A percentile compares a stretch with the other conserved stretches of the same genome.
Conservation (phyloP, 2,329 filamentous ascomycete species). For the Cladorrhinum sp. region DNA sequence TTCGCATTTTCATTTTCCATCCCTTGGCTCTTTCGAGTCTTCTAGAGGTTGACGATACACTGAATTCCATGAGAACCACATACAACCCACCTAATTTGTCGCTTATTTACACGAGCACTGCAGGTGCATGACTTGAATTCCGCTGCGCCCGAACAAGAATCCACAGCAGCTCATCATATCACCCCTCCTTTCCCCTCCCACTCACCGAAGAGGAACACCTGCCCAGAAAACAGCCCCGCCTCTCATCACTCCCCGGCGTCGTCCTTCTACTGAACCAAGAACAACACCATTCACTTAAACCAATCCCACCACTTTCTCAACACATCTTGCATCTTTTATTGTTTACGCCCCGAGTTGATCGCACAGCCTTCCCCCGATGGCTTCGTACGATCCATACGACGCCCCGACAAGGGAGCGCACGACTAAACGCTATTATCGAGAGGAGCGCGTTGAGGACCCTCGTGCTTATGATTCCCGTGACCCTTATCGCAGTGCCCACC, state of each 20-base stretch:
- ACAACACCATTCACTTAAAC: not conserved
- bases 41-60: not conserved
- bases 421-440: conserved; percentile 49
- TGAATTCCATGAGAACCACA: not conserved
- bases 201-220: not conserved
- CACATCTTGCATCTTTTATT: not conserved
- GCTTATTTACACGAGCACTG: not conserved
- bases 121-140: not conserved
- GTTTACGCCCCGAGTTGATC: conserved; percentile 1
- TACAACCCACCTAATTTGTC: too few species aligned
- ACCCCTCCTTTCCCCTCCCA: not conserved
- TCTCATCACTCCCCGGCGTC: not conserved
- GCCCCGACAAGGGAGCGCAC: conserved; percentile 42
- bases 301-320: not conserved
- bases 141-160: not conserved
- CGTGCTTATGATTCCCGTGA: conserved; percentile 55
- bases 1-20: not conserved
- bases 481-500: conserved; percentile 43
- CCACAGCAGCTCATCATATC: not conserved
- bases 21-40: not conserved
- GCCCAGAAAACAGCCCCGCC: conserved; percentile 2
- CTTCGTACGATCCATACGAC: conserved; percentile 56
- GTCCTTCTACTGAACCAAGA: not conserved
- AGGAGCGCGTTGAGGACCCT: conserved; percentile 51
- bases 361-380: conserved; percentile 33